phyloP scores from a whole-genome alignment of 495 filamentous ascomycete species.

The Diplogelasinospora grovesii region DNA sequence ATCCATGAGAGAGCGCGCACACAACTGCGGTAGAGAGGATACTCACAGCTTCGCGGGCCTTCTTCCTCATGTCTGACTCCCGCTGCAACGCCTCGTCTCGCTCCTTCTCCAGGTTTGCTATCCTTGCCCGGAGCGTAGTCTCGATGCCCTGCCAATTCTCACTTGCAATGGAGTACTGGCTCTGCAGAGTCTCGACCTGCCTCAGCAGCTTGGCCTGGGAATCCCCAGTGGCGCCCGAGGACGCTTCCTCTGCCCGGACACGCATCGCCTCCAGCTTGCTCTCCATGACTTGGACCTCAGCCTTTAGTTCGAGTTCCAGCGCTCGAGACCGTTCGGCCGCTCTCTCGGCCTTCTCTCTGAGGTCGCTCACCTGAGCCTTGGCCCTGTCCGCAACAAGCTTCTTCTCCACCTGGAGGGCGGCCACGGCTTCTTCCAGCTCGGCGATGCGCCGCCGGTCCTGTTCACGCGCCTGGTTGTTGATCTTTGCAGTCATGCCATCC shows the following conservation, averaged over 20 bases:
- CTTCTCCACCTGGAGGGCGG: constrained; percentile 68
- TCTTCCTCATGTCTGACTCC: constrained; percentile 78
- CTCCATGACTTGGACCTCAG: constrained; percentile 78
- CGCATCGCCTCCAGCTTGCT: constrained; percentile 86
- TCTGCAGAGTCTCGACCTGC: constrained; percentile 93
- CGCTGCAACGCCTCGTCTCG: constrained; percentile 76
- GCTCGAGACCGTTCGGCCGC: constrained; percentile 65
- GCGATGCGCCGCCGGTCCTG: constrained; percentile 56
- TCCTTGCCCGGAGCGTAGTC: constrained; percentile 65
- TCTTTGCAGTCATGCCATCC: constrained; percentile 57
- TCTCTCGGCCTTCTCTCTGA: constrained; percentile 65
- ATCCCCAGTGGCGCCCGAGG: constrained; percentile 73
- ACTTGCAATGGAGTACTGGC: constrained; percentile 86
- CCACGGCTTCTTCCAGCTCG: constrained; percentile 68
- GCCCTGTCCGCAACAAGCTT: constrained; percentile 62
- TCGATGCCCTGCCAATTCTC: constrained; percentile 98
- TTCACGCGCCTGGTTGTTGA: constrained; percentile 60
- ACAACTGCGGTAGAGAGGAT: not conserved
- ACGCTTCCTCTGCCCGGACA: constrained; percentile 80
- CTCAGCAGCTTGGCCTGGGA: constrained; percentile 84
- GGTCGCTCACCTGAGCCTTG: constrained; percentile 59
- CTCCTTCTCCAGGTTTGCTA: constrained; percentile 77
- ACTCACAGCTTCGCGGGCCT: constrained; percentile 77
- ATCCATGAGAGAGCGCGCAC: constrained; percentile 3
- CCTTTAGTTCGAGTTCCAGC: constrained; percentile 71